Percentiles rank a stretch among this genome's conserved stretches.
Evolutionary conservation across 73 alveolate genomes (phyloP).

Genomic region (Paramecium biaurelia): DNA sequence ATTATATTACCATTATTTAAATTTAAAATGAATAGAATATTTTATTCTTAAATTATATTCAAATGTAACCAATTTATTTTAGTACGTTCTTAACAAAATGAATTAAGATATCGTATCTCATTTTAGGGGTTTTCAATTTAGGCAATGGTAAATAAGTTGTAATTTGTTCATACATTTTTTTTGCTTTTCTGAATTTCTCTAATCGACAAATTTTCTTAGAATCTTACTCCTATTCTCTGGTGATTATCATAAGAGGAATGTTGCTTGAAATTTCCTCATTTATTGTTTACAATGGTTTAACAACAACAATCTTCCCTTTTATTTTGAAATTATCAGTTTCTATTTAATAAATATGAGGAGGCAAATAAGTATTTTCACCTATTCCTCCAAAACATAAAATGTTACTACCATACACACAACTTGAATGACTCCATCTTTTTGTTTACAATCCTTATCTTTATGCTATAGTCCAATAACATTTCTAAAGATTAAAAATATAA

Average conservation of each 20-base stretch:
- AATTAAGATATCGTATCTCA: constrained; percentile 23
- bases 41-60: not conserved
- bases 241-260: not conserved
- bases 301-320: constrained; percentile 10
- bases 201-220: not conserved
- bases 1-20: not conserved
- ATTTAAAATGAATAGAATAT: constrained; percentile 11
- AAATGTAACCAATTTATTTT: not conserved
- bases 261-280: not conserved
- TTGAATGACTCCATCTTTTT: constrained; percentile 40
- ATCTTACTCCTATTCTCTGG: not conserved
- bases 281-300: not conserved
- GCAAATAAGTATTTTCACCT: constrained; percentile 3
- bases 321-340: constrained; percentile 20
- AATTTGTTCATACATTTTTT: not conserved
- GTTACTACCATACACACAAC: not conserved
- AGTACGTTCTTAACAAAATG: constrained; percentile 26
- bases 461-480: not conserved
- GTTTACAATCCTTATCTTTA: constrained; percentile 16
- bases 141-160: constrained; percentile 6
- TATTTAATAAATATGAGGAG: constrained; percentile 35
- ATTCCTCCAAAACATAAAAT: constrained; percentile 49
- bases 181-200: constrained; percentile 24
- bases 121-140: not conserved
- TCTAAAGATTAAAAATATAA: not conserved